A percentile compares a stretch with the other conserved stretches of the same genome.
Conservation (phyloP, 495 filamentous ascomycete species). For the Penicillium cinerascens region DNA sequence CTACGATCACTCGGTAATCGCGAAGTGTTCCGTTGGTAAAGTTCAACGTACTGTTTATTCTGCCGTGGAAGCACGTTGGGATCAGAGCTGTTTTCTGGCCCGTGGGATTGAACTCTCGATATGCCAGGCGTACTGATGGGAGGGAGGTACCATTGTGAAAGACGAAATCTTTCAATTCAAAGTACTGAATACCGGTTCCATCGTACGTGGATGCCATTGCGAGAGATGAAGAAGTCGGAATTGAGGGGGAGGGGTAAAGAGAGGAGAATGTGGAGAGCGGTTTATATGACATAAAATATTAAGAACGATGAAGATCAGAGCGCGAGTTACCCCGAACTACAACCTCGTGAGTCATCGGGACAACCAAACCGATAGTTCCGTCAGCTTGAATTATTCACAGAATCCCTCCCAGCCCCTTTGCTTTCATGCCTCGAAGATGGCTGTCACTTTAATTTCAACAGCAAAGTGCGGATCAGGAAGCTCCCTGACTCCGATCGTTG, state of each 20-base stretch:
- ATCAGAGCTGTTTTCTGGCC: constrained; percentile 36
- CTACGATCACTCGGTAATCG: constrained; percentile 55
- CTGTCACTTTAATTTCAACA: constrained; percentile 34
- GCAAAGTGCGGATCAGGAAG: constrained; percentile 32
- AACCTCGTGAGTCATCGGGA: too few relatives aligned
- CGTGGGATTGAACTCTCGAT: constrained; percentile 38
- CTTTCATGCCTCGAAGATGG: constrained; percentile 10
- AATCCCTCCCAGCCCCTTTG: too few relatives aligned
- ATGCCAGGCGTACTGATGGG: constrained; percentile 37
- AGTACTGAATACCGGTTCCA: constrained; percentile 28
- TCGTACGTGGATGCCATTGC: constrained; percentile 4
- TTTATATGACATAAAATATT: not conserved
- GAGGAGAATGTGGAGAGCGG: not conserved
- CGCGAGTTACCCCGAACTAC: too few relatives aligned
- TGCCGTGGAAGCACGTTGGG: constrained; percentile 49
- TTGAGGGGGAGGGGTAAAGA: not conserved
- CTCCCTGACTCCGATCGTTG: constrained; percentile 34
- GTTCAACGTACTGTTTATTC: constrained; percentile 38
- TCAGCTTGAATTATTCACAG: too few relatives aligned
- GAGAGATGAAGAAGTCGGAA: not conserved
- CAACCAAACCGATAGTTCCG: too few relatives aligned
- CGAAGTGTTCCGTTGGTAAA: constrained; percentile 49
- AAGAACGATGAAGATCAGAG: too few relatives aligned
- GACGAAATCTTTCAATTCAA: constrained; percentile 32
- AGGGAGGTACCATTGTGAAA: constrained; percentile 32